Conservation (phyloP, 2,329 filamentous ascomycete species). For the Trichoderma sp. region DNA sequence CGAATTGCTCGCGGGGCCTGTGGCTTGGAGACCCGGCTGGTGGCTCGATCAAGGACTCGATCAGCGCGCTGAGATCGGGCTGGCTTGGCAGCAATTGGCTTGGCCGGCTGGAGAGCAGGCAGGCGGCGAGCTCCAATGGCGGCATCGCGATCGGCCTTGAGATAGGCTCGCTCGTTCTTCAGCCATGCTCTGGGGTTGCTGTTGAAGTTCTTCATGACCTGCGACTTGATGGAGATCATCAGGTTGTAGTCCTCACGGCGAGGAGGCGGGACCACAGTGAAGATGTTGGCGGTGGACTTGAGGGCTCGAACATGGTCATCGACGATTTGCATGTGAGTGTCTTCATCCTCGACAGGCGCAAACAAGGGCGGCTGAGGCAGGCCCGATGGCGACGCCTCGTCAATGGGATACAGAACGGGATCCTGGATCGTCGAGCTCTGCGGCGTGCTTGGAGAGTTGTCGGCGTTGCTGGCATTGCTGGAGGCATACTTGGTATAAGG, state of each 20-base stretch:
- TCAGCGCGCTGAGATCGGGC: constrained; percentile 37
- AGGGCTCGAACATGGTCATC: constrained; percentile 53
- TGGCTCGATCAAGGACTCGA: constrained; percentile 28
- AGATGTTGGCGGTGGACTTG: constrained; percentile 41
- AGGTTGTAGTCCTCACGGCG: constrained; percentile 56
- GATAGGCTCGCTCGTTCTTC: constrained; percentile 51
- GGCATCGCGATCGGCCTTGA: constrained; percentile 51
- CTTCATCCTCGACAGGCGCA: constrained; percentile 42
- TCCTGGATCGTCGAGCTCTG: constrained; percentile 46
- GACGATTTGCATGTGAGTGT: constrained; percentile 50
- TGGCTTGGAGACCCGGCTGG: constrained; percentile 37
- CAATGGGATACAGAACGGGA: constrained; percentile 59
- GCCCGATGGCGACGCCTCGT: constrained; percentile 44
- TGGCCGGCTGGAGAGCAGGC: constrained; percentile 48
- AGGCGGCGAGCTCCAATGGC: constrained; percentile 38
- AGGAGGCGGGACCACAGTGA: constrained; percentile 48
- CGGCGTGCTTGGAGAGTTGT: constrained; percentile 33
- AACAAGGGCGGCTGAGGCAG: constrained; percentile 55
- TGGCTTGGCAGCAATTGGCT: constrained; percentile 37
- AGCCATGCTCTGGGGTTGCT: constrained; percentile 52
- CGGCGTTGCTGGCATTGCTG: constrained; percentile 31
- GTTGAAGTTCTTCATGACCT: constrained; percentile 50
- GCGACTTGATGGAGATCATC: constrained; percentile 53
- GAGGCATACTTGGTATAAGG: constrained; percentile 46
- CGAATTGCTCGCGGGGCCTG: constrained; percentile 42